Evolutionary conservation across 495 filamentous ascomycete genomes (phyloP).

Genomic region (Aspergillus asperescens): DNA sequence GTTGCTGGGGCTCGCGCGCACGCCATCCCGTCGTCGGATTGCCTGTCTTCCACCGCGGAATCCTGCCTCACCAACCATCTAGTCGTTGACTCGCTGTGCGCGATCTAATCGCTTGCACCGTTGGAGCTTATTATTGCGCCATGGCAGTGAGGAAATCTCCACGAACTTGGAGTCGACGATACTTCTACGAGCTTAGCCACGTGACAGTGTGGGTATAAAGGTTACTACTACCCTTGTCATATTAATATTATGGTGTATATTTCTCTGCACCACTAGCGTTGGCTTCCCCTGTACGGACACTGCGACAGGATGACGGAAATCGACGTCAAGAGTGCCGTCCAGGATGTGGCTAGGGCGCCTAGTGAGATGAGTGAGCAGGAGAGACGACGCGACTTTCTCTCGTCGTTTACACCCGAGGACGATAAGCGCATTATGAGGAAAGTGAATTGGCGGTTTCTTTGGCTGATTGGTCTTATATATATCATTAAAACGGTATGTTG

Average conservation of each 20-base stretch:
- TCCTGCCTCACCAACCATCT: too few species aligned
- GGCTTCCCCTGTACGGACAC: not conserved
- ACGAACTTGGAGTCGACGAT: too few species aligned
- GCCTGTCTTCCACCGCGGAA: not conserved
- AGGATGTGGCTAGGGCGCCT: not conserved
- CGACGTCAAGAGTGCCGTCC: not conserved
- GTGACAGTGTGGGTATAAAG: not conserved
- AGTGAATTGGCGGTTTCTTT: slow-evolving; percentile 26
- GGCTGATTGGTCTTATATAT: slow-evolving; percentile 31
- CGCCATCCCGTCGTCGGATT: slow-evolving; percentile 9
- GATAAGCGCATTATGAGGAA: slow-evolving; percentile 27
- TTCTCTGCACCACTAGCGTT: too few species aligned
- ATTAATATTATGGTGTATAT: too few species aligned
- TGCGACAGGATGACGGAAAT: not conserved
- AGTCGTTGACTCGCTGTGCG: not conserved
- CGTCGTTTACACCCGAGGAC: slow-evolving; percentile 29
- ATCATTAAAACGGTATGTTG: slow-evolving; percentile 26
- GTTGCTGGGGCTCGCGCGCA: not conserved
- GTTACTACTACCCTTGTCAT: not conserved
- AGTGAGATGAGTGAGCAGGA: slow-evolving; percentile 4
- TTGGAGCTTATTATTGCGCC: slow-evolving; percentile 6
- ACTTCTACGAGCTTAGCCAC: too few species aligned
- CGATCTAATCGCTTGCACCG: not conserved
- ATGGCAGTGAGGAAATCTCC: too few species aligned
- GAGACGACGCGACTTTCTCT: not conserved